phyloP scores from a whole-genome alignment of 2,329 filamentous ascomycete species.

The Passalora sequoiae region DNA sequence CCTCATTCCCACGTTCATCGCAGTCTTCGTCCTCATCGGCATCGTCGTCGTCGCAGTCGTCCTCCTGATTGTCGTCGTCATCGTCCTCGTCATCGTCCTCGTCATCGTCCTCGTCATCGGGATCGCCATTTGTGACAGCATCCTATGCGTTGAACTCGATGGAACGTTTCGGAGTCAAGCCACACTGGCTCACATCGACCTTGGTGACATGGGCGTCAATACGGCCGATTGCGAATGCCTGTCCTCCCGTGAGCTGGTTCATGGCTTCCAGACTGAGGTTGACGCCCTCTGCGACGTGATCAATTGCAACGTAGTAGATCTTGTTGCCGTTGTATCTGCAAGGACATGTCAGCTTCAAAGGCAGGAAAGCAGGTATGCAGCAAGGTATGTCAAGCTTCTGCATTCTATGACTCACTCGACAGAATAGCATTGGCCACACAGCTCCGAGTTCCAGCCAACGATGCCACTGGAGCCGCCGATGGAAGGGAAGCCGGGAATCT shows the following conservation, averaged over 20 bases:
- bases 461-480: slow-evolving; percentile 49
- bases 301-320: slow-evolving; percentile 48
- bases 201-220: slow-evolving; percentile 40
- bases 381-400: neutral
- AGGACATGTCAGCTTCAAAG: too few relatives aligned
- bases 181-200: slow-evolving; percentile 37
- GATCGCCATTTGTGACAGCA: too few relatives aligned
- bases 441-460: slow-evolving; percentile 42
- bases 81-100: too few relatives aligned
- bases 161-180: slow-evolving; percentile 25
- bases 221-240: slow-evolving; percentile 37
- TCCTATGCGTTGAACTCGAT: slow-evolving; percentile 25
- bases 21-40: too few relatives aligned
- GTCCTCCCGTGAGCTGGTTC: slow-evolving; percentile 45
- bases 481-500: slow-evolving; percentile 44
- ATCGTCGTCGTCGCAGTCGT: too few relatives aligned
- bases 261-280: slow-evolving; percentile 47
- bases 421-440: slow-evolving; percentile 52
- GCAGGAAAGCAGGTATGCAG: too few relatives aligned
- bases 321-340: slow-evolving; percentile 41
- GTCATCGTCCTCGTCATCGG: too few relatives aligned
- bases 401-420: slow-evolving; percentile 28
- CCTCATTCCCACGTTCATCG: too few relatives aligned
- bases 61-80: too few relatives aligned
- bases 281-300: slow-evolving; percentile 45